Conservation (phyloP, 176 grass and related monocot genomes). For the Lolium rigidum region DNA sequence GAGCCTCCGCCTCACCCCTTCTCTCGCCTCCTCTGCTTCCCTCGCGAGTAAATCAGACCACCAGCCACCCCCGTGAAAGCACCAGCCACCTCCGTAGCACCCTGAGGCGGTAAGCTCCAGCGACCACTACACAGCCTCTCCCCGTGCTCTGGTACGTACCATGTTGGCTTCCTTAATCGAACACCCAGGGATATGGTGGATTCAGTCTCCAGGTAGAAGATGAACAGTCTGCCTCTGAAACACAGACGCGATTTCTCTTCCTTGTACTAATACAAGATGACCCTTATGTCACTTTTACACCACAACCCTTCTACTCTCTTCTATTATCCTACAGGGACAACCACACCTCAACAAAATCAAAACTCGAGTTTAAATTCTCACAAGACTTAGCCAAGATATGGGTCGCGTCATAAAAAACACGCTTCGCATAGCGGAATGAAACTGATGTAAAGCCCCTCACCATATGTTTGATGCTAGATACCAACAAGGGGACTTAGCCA, state of each 20-base stretch:
- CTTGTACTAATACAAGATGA: not conserved
- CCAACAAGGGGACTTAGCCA: too few relatives aligned
- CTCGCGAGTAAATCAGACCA: not conserved
- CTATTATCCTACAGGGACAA: not conserved
- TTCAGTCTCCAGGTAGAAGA: not conserved
- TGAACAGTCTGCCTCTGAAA: not conserved
- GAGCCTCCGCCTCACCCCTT: not conserved
- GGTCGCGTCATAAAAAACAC: too few relatives aligned
- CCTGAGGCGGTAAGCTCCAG: not conserved
- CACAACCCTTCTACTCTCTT: not conserved
- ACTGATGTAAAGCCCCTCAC: too few relatives aligned
- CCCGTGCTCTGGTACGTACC: not conserved
- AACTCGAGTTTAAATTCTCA: too few relatives aligned
- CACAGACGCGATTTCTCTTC: not conserved
- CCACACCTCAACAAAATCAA: not conserved
- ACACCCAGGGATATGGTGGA: not conserved
- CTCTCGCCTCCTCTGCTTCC: not conserved
- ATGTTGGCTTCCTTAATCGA: not conserved
- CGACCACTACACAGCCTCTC: not conserved
- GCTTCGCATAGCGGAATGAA: too few relatives aligned
- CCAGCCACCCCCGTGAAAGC: not conserved
- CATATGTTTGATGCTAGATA: too few relatives aligned
- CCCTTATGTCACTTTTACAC: not conserved
- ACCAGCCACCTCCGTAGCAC: not conserved
- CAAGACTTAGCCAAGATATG: too few relatives aligned